These are phyloP conservation scores for Thraustotheca clavata DNA, from an alignment of 352 stramenopile species.

Conservation along the genomic window DNA sequence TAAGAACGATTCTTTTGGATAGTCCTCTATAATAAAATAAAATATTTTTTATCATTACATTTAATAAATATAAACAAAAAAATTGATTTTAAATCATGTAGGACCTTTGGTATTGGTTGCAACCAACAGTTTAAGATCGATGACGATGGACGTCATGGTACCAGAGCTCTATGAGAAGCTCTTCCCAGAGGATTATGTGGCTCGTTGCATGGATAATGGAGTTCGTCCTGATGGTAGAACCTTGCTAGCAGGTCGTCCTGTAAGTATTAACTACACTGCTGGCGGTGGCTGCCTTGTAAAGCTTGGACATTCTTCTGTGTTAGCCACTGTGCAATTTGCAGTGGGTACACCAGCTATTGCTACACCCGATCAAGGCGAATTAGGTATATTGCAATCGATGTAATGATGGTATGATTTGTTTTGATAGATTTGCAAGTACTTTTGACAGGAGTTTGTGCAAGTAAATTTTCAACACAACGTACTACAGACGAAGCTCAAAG, in stretches of 20 bases:
- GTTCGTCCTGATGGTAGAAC: constrained; percentile 53
- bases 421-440: constrained; percentile 75
- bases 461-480: constrained; percentile 52
- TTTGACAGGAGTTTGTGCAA: constrained; percentile 68
- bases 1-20: no score
- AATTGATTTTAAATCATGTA: no score
- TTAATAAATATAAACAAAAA: no score
- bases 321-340: constrained; percentile 62
- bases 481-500: constrained; percentile 68
- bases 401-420: not conserved
- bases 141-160: constrained; percentile 41
- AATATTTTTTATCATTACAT: no score
- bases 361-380: constrained; percentile 65
- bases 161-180: constrained; percentile 67
- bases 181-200: constrained; percentile 63
- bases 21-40: no score
- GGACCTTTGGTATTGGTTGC: not conserved
- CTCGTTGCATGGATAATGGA: constrained; percentile 44
- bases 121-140: not conserved
- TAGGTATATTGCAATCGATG: constrained; percentile 30
- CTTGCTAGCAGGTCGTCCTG: constrained; percentile 34
- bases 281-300: constrained; percentile 68
- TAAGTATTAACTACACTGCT: constrained; percentile 59
- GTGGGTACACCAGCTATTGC: constrained; percentile 58
- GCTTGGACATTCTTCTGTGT: constrained; percentile 57